Conservation (phyloP, 208 protist species). For the Wallacemonas sp. region DNA sequence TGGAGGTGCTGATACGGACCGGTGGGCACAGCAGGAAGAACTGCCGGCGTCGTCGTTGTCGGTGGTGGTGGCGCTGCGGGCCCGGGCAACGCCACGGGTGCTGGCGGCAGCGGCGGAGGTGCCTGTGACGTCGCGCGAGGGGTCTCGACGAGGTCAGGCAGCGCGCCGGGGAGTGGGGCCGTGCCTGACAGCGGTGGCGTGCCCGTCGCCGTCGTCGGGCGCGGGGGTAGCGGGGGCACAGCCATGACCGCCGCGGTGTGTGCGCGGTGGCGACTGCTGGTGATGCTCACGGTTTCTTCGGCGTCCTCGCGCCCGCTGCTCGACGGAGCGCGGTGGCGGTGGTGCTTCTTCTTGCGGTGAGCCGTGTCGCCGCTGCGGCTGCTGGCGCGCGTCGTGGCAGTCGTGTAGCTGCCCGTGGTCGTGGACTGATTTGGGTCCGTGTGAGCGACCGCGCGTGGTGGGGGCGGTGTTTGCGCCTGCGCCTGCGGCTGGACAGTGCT, state of each 20-base stretch:
- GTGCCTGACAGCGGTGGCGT: background rate
- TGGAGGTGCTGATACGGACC: slow-evolving; percentile 62
- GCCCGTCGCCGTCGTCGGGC: background rate
- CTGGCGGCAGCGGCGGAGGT: background rate
- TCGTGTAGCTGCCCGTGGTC: slow-evolving; percentile 4
- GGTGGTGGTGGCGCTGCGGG: no score
- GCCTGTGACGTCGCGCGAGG: slow-evolving; percentile 2
- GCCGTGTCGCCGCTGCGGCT: background rate
- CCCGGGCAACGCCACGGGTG: no score
- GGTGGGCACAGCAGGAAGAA: background rate
- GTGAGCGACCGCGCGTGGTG: background rate
- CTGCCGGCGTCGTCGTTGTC: no score
- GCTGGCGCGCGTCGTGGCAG: slow-evolving; percentile 4
- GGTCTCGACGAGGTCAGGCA: slow-evolving; percentile 10
- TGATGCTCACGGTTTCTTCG: slow-evolving; percentile 8
- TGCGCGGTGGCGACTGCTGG: slow-evolving; percentile 10
- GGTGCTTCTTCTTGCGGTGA: background rate
- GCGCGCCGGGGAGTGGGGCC: slow-evolving; percentile 12
- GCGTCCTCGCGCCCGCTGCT: background rate
- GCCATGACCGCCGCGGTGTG: slow-evolving; percentile 5
- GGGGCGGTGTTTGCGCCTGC: background rate
- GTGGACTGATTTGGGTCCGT: slow-evolving; percentile 1
- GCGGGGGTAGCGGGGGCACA: slow-evolving; percentile 12
- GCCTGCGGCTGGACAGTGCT: slow-evolving; percentile 2
- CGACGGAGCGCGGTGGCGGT: background rate